A percentile compares a stretch with the other conserved stretches of the same genome.
Conservation (phyloP, 2,329 filamentous ascomycete species). For the Aspergillus neoniger region DNA sequence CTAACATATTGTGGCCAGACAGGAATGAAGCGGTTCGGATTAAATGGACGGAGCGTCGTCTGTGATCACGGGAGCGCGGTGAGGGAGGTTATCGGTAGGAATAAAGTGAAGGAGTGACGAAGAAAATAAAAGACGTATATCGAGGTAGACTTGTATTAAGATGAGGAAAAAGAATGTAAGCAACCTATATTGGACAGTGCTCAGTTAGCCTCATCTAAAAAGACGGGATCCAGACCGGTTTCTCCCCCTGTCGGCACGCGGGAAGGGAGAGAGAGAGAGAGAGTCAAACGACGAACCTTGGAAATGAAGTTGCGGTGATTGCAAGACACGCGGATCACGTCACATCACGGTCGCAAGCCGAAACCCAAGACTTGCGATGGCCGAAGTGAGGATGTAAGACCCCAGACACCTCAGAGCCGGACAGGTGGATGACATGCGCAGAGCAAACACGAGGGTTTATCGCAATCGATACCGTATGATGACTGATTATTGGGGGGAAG, state of each 20-base stretch:
- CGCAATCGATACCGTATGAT: not conserved
- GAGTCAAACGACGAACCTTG: constrained; percentile 15
- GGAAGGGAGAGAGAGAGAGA: not conserved
- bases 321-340: not conserved
- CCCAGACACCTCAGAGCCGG: constrained; percentile 7
- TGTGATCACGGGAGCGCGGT: not conserved
- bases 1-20: constrained; percentile 26
- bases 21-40: constrained; percentile 9
- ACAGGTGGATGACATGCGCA: not conserved
- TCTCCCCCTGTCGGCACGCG: not conserved
- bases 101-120: constrained; percentile 19
- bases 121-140: constrained; percentile 12
- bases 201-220: constrained; percentile 13
- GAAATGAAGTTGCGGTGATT: constrained; percentile 9
- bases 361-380: constrained; percentile 1
- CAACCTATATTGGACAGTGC: constrained; percentile 13
- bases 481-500: not conserved
- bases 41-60: not conserved
- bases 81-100: not conserved
- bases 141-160: not conserved
- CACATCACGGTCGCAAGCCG: constrained; percentile 9
- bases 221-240: not conserved
- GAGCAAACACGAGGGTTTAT: not conserved
- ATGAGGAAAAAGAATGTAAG: constrained; percentile 22
- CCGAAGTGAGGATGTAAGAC: not conserved